These are phyloP conservation scores for Rugosomyces carneus DNA, from an alignment of 1,284 basidiomycete genomes.

Conservation along the genomic window DNA sequence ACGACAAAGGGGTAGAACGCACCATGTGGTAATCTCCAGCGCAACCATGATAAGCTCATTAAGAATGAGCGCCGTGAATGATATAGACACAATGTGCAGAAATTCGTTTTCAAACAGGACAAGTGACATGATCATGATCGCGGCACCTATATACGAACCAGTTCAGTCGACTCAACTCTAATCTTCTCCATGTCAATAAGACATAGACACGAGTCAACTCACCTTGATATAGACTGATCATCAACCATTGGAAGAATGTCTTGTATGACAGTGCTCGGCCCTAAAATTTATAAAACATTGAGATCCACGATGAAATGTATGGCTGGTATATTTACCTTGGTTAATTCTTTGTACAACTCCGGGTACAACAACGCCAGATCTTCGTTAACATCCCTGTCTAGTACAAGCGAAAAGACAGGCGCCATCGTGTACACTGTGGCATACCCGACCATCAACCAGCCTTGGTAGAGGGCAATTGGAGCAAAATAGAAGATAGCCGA, in stretches of 20 bases:
- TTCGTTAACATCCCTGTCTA: constrained; percentile 95
- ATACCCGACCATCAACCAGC: constrained; percentile 97
- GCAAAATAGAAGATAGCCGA: constrained; percentile 98
- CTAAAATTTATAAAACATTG: constrained; percentile 34
- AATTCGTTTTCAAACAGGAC: constrained; percentile 97
- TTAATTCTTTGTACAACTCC: constrained; percentile 96
- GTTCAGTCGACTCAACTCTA: not conserved
- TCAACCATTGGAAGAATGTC: constrained; percentile 91
- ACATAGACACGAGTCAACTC: constrained; percentile 14
- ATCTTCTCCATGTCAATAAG: not conserved
- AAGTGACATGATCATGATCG: constrained; percentile 98
- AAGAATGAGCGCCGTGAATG: constrained; percentile 92
- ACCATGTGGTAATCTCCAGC: constrained; percentile 96
- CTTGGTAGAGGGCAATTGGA: constrained; percentile 96
- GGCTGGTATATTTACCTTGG: constrained; percentile 61
- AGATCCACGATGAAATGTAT: constrained; percentile 14
- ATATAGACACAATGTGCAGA: constrained; percentile 96
- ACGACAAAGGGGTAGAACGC: not conserved
- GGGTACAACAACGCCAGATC: constrained; percentile 95
- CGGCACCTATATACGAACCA: constrained; percentile 58
- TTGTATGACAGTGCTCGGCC: constrained; percentile 51
- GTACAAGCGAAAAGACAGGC: constrained; percentile 93
- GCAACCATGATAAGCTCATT: constrained; percentile 99
- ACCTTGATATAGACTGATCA: constrained; percentile 98
- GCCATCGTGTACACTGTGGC: constrained; percentile 99